A percentile compares a stretch with the other conserved stretches of the same genome.
phyloP scores from a whole-genome alignment of 176 grass and related monocot genomes.

The Stipa capillata region DNA sequence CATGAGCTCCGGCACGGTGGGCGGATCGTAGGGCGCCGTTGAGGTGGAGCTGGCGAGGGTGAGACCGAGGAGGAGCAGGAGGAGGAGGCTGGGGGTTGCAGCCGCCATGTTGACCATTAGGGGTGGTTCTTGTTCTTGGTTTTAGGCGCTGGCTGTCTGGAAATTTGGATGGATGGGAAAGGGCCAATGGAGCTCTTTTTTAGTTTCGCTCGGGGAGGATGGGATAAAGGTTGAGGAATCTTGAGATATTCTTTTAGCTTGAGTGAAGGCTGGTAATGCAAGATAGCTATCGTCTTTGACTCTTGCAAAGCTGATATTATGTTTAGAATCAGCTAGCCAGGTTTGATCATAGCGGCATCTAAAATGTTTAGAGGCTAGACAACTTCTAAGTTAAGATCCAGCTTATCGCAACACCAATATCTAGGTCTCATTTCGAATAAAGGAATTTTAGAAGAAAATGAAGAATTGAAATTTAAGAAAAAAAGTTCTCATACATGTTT shows the following conservation, averaged over 20 bases:
- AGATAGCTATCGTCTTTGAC: background rate
- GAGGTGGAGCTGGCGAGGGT: background rate
- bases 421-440: too few relatives aligned
- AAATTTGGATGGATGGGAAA: constrained; percentile 26
- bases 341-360: too few relatives aligned
- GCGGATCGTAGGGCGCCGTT: constrained; percentile 23
- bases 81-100: background rate
- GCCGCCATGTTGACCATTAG: constrained; percentile 19
- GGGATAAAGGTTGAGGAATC: constrained; percentile 1
- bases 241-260: background rate
- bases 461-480: too few relatives aligned
- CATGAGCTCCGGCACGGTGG: constrained; percentile 65
- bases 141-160: too few relatives aligned
- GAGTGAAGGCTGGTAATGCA: background rate
- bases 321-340: too few relatives aligned
- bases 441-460: too few relatives aligned
- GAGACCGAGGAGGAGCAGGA: constrained; percentile 12
- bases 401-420: too few relatives aligned
- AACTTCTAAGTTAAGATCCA: too few relatives aligned
- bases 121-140: constrained; percentile 19
- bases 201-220: background rate
- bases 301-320: too few relatives aligned
- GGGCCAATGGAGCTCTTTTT: background rate
- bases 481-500: too few relatives aligned
- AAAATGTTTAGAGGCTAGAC: too few relatives aligned